Conservation (phyloP, 768 basidiomycete genomes). For the Amanita exitialis region DNA sequence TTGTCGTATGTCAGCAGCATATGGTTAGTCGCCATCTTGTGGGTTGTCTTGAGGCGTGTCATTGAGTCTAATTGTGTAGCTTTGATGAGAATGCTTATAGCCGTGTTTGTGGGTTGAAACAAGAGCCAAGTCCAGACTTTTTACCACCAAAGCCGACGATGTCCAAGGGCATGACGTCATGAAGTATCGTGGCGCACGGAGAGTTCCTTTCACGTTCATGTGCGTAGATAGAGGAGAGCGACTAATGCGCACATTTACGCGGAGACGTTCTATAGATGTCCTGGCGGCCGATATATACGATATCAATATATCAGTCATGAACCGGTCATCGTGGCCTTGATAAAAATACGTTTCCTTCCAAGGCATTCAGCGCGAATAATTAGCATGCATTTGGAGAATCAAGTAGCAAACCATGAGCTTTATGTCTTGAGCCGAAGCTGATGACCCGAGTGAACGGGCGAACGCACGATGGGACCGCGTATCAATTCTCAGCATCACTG, state of each 20-base stretch:
- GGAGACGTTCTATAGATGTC: not conserved
- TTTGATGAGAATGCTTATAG: not conserved
- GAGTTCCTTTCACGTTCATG: not conserved
- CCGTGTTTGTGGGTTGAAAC: not conserved
- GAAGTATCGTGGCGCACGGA: not conserved
- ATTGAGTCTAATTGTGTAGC: not conserved
- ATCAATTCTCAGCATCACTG: not conserved
- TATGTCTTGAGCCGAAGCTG: not conserved
- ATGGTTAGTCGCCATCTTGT: not conserved
- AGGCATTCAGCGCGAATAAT: not conserved
- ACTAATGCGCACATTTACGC: not conserved
- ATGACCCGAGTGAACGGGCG: not conserved
- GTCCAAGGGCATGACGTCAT: not conserved
- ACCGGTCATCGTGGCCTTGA: not conserved
- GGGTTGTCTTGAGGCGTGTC: not conserved
- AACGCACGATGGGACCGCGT: not conserved
- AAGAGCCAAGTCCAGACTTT: not conserved
- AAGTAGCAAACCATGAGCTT: not conserved
- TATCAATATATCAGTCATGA: not conserved
- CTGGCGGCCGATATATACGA: not conserved
- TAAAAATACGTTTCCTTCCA: not conserved
- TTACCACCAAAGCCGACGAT: not conserved
- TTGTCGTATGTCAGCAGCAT: no score
- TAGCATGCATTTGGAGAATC: not conserved
- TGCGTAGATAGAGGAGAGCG: not conserved